Evolutionary conservation across 805 yeast species (phyloP).

Genomic region (Cyberlindnera veronae): DNA sequence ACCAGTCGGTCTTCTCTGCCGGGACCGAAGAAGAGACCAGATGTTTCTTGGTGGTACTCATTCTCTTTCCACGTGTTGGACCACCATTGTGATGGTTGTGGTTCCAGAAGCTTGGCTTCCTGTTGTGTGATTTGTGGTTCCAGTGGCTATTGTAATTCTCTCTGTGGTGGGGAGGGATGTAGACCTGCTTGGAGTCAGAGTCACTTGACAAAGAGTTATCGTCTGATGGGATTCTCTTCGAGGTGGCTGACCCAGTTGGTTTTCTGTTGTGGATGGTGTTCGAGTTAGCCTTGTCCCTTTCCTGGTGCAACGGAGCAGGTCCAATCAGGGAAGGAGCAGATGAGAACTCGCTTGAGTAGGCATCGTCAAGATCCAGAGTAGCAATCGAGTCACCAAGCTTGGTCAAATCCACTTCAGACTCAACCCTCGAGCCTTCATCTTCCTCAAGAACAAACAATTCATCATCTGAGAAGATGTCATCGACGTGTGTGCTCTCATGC

Average conservation of each 20-base stretch:
- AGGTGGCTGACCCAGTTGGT: constrained; percentile 1
- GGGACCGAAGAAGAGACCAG: constrained; percentile 35
- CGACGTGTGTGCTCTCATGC: constrained; percentile 20
- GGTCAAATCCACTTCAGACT: constrained; percentile 10
- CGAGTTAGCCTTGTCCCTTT: constrained; percentile 9
- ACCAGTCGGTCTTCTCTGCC: constrained; percentile 32
- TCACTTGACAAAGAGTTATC: constrained; percentile 4
- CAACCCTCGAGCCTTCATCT: constrained; percentile 20
- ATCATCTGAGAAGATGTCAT: constrained; percentile 28
- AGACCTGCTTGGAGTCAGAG: constrained; percentile 25
- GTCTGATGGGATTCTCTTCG: background rate
- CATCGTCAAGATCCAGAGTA: constrained; percentile 18
- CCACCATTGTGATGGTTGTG: constrained; percentile 10
- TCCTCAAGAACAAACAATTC: constrained; percentile 40
- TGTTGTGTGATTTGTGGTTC: constrained; percentile 9
- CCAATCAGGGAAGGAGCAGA: constrained; percentile 27
- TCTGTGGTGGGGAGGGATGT: constrained; percentile 56
- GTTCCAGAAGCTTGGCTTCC: constrained; percentile 21
- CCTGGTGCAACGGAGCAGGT: constrained; percentile 7
- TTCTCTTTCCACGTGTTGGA: constrained; percentile 17
- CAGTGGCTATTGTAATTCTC: constrained; percentile 28
- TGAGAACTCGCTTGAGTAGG: constrained; percentile 20
- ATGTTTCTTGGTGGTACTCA: constrained; percentile 18
- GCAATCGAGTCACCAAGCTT: constrained; percentile 12
- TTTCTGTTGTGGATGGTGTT: constrained; percentile 13